phyloP scores from a whole-genome alignment of 108 stramenopile species.

The Chaetoceros tenuissimus region DNA sequence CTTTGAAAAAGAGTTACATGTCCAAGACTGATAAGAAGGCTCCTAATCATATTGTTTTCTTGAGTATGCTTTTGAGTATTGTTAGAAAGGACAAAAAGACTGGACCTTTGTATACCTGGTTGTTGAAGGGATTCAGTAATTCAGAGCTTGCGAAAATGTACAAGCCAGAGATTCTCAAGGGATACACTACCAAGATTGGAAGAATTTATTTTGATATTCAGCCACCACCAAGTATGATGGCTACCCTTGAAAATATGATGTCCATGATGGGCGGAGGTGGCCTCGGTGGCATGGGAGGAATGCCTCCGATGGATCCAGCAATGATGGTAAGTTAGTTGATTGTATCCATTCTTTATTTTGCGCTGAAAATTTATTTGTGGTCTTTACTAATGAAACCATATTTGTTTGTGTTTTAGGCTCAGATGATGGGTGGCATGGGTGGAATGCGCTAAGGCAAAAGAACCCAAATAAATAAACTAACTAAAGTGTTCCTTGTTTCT shows the following conservation, averaged over 20 bases:
- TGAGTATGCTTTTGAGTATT: constrained; percentile 62
- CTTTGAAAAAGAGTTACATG: constrained; percentile 57
- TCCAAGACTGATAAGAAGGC: constrained; percentile 63
- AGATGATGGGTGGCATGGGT: too few species aligned
- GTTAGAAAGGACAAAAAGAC: constrained; percentile 76
- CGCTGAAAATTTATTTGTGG: too few species aligned
- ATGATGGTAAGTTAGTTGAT: constrained; percentile 79
- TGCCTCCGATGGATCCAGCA: constrained; percentile 68
- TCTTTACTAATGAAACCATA: too few species aligned
- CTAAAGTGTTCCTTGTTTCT: too few species aligned
- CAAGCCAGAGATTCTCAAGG: constrained; percentile 56
- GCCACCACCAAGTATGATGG: constrained; percentile 82
- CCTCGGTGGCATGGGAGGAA: constrained; percentile 25
- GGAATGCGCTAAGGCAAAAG: too few species aligned
- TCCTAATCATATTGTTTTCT: constrained; percentile 68
- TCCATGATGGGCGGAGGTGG: constrained; percentile 58
- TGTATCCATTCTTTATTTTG: too few species aligned
- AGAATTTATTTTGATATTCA: constrained; percentile 83
- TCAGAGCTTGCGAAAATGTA: constrained; percentile 59
- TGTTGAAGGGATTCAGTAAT: constrained; percentile 58
- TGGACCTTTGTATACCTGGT: constrained; percentile 75
- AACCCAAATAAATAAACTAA: too few species aligned
- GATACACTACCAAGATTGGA: constrained; percentile 81
- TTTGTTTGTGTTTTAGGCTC: too few species aligned
- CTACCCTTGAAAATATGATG: constrained; percentile 89